Percentiles rank a stretch among this genome's conserved stretches.
Conservation (phyloP, 2,329 filamentous ascomycete species). For the Penicillium rolfsii region DNA sequence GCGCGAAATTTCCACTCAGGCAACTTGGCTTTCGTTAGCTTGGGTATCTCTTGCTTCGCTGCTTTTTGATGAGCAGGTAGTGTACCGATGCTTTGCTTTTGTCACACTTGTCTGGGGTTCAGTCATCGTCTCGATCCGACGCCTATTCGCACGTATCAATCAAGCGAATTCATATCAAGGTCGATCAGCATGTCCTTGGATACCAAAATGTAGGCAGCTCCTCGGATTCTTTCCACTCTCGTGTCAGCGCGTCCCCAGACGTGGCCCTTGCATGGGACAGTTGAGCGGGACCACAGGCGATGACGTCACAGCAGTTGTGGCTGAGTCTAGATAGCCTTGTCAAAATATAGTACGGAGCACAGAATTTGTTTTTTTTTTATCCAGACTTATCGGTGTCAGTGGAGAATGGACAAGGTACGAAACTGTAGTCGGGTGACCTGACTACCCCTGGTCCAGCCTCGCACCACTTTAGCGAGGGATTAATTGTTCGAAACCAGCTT, state of each 20-base stretch:
- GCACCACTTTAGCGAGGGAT: not conserved
- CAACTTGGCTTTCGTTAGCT: constrained; percentile 46
- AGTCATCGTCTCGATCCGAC: not conserved
- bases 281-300: not conserved
- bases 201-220: not conserved
- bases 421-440: not conserved
- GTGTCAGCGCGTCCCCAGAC: not conserved
- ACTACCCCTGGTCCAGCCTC: not conserved
- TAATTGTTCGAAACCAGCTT: not conserved
- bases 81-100: not conserved
- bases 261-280: not conserved
- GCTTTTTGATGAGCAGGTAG: not conserved
- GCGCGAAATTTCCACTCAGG: constrained; percentile 70
- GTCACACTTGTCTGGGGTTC: not conserved
- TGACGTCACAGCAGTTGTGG: not conserved
- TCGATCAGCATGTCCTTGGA: not conserved
- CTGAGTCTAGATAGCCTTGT: not conserved
- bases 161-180: not conserved
- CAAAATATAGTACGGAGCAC: not conserved
- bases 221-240: not conserved
- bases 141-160: not conserved
- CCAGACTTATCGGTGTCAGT: not conserved
- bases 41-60: not conserved
- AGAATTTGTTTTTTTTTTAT: not conserved
- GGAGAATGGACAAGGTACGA: not conserved